A percentile compares a stretch with the other conserved stretches of the same genome.
Conservation (phyloP, 257 asterid genomes). For the Plectranthus barbatus region DNA sequence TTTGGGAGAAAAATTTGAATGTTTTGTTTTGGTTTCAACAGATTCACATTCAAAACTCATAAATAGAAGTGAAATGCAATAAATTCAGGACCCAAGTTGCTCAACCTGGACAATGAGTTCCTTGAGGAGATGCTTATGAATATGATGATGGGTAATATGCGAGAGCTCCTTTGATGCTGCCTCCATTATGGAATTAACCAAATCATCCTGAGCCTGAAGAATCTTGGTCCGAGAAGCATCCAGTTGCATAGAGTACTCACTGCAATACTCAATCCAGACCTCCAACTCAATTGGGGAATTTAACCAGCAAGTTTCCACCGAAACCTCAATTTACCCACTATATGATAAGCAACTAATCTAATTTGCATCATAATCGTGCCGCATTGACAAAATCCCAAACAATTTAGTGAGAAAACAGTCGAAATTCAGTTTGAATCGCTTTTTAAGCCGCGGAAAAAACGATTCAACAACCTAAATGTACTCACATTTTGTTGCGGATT, state of each 20-base stretch:
- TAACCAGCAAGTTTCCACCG: neutral
- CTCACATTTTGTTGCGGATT: slow-evolving; percentile 82
- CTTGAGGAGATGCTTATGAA: slow-evolving; percentile 50
- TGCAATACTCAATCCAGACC: slow-evolving; percentile 26
- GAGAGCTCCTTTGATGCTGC: slow-evolving; percentile 61
- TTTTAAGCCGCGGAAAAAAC: neutral
- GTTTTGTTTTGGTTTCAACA: neutral
- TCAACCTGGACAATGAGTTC: slow-evolving; percentile 77
- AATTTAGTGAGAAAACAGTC: neutral
- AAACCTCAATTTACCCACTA: neutral
- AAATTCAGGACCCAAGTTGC: neutral
- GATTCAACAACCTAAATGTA: neutral
- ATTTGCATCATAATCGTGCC: neutral
- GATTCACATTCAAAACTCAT: neutral
- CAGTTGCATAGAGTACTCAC: slow-evolving; percentile 85
- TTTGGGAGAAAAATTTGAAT: no score
- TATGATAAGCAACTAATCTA: neutral
- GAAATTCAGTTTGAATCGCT: neutral
- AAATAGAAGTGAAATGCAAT: neutral
- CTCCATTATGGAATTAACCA: slow-evolving; percentile 66
- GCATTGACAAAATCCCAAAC: neutral
- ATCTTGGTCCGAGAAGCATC: slow-evolving; percentile 77
- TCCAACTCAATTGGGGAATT: slow-evolving; percentile 3
- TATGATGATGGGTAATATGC: slow-evolving; percentile 42
- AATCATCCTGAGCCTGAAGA: slow-evolving; percentile 85